These are phyloP conservation scores for Kodamaea derodonti DNA, from an alignment of 1,139 yeast genomes.

Conservation along the genomic window DNA sequence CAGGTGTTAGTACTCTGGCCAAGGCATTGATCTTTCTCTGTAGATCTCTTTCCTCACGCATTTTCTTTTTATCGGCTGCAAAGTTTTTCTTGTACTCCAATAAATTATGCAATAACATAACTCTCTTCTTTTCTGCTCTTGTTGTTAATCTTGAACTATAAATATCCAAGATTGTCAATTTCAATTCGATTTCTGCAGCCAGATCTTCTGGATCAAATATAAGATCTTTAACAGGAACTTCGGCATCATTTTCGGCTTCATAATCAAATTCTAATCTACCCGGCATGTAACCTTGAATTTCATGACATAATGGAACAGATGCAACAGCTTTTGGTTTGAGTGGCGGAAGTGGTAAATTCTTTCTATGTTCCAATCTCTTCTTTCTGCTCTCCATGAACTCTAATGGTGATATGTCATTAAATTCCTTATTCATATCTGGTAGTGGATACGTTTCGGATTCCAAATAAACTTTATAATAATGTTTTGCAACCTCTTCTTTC, in stretches of 20 bases:
- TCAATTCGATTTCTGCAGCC: conserved; percentile 82
- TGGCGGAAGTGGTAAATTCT: conserved; percentile 62
- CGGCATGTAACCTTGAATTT: conserved; percentile 97
- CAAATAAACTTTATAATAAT: conserved; percentile 69
- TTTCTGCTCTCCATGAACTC: conserved; percentile 70
- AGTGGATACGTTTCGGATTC: conserved; percentile 72
- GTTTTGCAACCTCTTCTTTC: conserved; percentile 86
- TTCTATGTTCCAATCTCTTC: conserved; percentile 61
- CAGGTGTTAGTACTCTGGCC: conserved; percentile 74
- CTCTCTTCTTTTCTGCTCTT: conserved; percentile 88
- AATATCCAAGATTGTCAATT: conserved; percentile 80
- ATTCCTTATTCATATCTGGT: conserved; percentile 73
- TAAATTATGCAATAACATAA: conserved; percentile 69
- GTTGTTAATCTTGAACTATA: conserved; percentile 86
- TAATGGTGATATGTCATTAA: conserved; percentile 57
- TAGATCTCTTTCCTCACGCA: conserved; percentile 87
- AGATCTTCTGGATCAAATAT: conserved; percentile 91
- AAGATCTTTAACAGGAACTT: conserved; percentile 90
- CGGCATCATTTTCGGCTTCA: conserved; percentile 97
- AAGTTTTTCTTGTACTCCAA: conserved; percentile 82
- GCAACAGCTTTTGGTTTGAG: conserved; percentile 87
- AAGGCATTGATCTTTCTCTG: conserved; percentile 72
- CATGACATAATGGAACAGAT: conserved; percentile 94
- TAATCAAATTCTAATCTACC: conserved; percentile 95
- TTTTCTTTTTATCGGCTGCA: conserved; percentile 70